These are phyloP conservation scores for Neoboletus subvelutipes DNA, from an alignment of 768 basidiomycete genomes.

Conservation along the genomic window DNA sequence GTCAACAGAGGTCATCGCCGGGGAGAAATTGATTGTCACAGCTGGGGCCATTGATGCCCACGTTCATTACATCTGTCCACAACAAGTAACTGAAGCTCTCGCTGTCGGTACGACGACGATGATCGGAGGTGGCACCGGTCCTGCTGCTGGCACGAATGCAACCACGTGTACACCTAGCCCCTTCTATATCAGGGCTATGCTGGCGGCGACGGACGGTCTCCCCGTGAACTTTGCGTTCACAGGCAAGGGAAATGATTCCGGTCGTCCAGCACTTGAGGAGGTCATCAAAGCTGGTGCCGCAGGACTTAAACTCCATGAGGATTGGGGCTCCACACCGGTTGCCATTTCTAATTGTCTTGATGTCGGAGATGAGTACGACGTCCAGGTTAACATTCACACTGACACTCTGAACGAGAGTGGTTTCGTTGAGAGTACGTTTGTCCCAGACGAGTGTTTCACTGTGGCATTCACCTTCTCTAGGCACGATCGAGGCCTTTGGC, in stretches of 20 bases:
- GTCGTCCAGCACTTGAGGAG: conserved; percentile 70
- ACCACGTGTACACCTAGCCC: conserved; percentile 90
- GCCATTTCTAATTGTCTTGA: conserved; percentile 75
- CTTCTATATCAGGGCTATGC: conserved; percentile 89
- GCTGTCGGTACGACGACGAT: conserved; percentile 87
- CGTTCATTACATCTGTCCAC: conserved; percentile 93
- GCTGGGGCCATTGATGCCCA: conserved; percentile 93
- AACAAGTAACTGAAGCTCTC: conserved; percentile 84
- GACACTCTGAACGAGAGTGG: conserved; percentile 98
- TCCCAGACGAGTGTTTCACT: neutral
- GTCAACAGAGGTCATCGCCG: conserved; percentile 93
- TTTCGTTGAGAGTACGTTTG: conserved; percentile 81
- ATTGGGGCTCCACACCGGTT: conserved; percentile 92
- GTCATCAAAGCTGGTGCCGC: conserved; percentile 80
- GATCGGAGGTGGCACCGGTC: conserved; percentile 96
- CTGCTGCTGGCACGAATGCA: conserved; percentile 83
- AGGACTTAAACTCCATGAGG: conserved; percentile 95
- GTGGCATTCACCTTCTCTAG: conserved; percentile 37
- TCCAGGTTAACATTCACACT: conserved; percentile 94
- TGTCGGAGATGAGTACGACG: conserved; percentile 88
- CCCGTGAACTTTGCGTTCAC: conserved; percentile 95
- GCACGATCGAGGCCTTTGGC: conserved; percentile 87
- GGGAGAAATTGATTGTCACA: conserved; percentile 91
- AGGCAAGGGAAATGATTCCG: conserved; percentile 94
- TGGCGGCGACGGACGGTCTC: conserved; percentile 85